Conservation (phyloP, 108 stramenopile genomes). For the Cyclotella atomus region DNA sequence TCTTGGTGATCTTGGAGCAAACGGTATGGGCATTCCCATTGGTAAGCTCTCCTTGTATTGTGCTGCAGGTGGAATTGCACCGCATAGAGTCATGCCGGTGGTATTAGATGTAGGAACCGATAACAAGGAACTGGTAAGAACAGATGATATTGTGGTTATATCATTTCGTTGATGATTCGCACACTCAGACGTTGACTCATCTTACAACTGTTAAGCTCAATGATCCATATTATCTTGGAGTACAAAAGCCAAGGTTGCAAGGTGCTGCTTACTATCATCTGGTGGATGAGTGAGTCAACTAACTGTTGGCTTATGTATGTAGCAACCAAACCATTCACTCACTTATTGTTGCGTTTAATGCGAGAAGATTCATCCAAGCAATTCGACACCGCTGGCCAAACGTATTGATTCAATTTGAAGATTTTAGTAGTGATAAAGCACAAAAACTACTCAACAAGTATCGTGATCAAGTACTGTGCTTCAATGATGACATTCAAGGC, state of each 20-base stretch:
- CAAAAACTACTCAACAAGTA: slow-evolving; percentile 93
- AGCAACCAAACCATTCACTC: no score
- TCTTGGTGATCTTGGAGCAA: slow-evolving; percentile 95
- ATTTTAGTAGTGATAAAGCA: slow-evolving; percentile 89
- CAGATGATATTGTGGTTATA: no score
- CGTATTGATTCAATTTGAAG: slow-evolving; percentile 97
- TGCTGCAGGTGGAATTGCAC: slow-evolving; percentile 97
- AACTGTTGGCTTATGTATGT: no score
- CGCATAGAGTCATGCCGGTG: slow-evolving; percentile 95
- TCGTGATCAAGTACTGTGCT: slow-evolving; percentile 87
- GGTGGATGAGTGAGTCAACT: slow-evolving; percentile 85
- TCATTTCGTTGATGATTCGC: no score
- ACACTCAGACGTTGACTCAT: no score
- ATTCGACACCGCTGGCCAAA: slow-evolving; percentile 93
- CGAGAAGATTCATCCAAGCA: slow-evolving; percentile 92
- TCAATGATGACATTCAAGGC: slow-evolving; percentile 99
- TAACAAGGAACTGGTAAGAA: slow-evolving; percentile 85
- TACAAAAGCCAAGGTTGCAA: slow-evolving; percentile 75
- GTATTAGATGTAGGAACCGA: slow-evolving; percentile 98
- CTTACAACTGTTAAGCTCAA: slow-evolving; percentile 13
- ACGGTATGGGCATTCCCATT: slow-evolving; percentile 97
- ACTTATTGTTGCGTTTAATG: neutral
- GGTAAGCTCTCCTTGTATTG: slow-evolving; percentile 96
- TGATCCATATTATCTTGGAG: slow-evolving; percentile 94
- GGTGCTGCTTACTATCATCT: slow-evolving; percentile 87